Percentiles rank a stretch among this genome's conserved stretches.
Evolutionary conservation across 768 basidiomycete species (phyloP).

Genomic region (Lactarius sp.): DNA sequence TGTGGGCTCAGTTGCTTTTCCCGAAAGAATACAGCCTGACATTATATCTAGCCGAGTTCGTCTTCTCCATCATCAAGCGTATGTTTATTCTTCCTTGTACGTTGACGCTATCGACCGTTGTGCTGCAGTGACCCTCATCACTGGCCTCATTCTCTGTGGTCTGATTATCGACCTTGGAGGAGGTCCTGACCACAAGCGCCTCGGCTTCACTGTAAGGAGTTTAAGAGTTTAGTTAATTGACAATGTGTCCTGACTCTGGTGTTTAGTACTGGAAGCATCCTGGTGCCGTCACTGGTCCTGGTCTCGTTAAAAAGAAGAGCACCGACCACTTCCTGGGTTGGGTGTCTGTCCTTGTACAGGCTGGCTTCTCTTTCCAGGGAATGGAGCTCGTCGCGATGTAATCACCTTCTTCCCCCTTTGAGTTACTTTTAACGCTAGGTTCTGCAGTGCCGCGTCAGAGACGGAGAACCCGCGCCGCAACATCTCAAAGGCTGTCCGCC

Average conservation of each 20-base stretch:
- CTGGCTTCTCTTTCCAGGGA: conserved; percentile 73
- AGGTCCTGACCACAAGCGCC: conserved; percentile 58
- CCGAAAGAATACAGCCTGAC: not conserved
- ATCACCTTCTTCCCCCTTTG: conserved; percentile 21
- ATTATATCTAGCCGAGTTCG: conserved; percentile 46
- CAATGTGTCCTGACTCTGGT: not conserved
- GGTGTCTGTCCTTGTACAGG: conserved; percentile 43
- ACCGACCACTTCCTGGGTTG: conserved; percentile 42
- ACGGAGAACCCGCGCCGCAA: conserved; percentile 73
- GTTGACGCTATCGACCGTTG: conserved; percentile 22
- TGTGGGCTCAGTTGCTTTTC: conserved; percentile 10
- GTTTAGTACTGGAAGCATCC: conserved; percentile 66
- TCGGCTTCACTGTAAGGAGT: conserved; percentile 58
- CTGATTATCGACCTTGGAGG: conserved; percentile 77
- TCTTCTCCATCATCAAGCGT: conserved; percentile 65
- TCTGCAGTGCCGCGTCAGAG: conserved; percentile 63
- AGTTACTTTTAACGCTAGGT: not conserved
- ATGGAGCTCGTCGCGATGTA: conserved; percentile 72
- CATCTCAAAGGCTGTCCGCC: conserved; percentile 67
- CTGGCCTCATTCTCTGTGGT: conserved; percentile 53
- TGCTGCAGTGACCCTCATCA: conserved; percentile 49
- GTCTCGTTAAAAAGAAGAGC: conserved; percentile 31
- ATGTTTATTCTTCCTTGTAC: conserved; percentile 24
- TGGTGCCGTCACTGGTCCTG: conserved; percentile 43
- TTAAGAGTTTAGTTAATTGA: not conserved